A percentile compares a stretch with the other conserved stretches of the same genome.
These are phyloP conservation scores for Microbotryum silenes-acaulis DNA, from an alignment of 1,284 basidiomycete species.

Conservation along the genomic window DNA sequence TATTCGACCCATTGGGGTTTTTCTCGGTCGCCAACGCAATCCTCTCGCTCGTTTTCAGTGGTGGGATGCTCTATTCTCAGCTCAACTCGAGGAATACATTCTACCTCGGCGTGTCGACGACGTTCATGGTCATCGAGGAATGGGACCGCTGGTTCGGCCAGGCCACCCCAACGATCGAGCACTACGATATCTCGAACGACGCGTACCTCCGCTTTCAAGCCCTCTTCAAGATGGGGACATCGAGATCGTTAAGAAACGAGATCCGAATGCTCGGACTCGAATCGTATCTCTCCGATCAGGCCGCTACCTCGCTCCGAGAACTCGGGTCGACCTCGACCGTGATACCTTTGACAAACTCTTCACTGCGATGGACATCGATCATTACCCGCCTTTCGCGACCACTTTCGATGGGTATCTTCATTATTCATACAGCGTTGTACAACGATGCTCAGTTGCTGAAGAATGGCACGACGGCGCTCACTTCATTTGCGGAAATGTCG, in stretches of 20 bases:
- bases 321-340: neutral
- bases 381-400: neutral
- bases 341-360: neutral
- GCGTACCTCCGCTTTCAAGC: conserved; percentile 6
- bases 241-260: neutral
- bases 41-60: neutral
- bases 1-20: conserved; percentile 5
- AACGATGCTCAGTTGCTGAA: neutral
- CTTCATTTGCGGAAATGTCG: conserved; percentile 2
- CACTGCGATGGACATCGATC: neutral
- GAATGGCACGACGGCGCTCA: neutral
- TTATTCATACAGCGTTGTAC: neutral
- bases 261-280: conserved; percentile 1
- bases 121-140: conserved; percentile 1
- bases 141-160: neutral
- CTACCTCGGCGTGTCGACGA: neutral
- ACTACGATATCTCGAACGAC: conserved; percentile 2
- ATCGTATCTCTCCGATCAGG: neutral
- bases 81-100: neutral
- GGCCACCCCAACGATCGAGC: neutral
- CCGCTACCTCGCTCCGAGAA: neutral
- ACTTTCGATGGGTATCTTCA: conserved; percentile 1
- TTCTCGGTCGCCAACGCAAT: neutral
- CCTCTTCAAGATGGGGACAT: conserved; percentile 8
- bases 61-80: neutral